phyloP scores from a whole-genome alignment of 495 filamentous ascomycete species.

The Thozetella sp. region DNA sequence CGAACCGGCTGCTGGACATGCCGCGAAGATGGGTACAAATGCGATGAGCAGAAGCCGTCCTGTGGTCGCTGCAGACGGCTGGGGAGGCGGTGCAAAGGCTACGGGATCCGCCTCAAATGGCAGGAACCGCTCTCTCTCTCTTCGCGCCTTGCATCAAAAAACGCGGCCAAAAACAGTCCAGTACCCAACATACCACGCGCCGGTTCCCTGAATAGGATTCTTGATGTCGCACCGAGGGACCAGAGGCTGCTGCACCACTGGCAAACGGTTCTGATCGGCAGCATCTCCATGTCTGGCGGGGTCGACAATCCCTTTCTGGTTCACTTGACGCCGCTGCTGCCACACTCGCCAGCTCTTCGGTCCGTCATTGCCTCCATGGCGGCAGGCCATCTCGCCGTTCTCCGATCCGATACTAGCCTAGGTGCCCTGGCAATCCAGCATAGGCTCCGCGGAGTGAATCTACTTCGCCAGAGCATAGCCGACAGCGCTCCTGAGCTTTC shows the following conservation, averaged over 20 bases:
- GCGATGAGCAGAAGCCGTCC: conserved; percentile 27
- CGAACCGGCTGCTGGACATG: conserved; percentile 29
- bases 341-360: conserved; percentile 20
- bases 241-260: conserved; percentile 28
- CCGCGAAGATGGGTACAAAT: conserved; percentile 30
- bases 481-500: conserved; percentile 19
- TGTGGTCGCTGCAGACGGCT: conserved; percentile 25
- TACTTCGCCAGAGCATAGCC: neutral
- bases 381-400: conserved; percentile 22
- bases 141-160: neutral
- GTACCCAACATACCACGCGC: no score
- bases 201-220: neutral
- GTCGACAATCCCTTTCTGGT: conserved; percentile 23
- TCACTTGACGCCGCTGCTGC: conserved; percentile 25
- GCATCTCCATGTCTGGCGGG: conserved; percentile 21
- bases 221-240: neutral
- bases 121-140: conserved; percentile 3
- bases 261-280: conserved; percentile 22
- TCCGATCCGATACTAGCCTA: conserved; percentile 19
- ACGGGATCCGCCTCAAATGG: conserved; percentile 27
- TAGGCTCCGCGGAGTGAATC: conserved; percentile 14
- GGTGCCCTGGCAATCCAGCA: conserved; percentile 19
- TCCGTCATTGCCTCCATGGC: conserved; percentile 26
- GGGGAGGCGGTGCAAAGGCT: conserved; percentile 23
- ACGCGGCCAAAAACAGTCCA: no score